Base-by-base conservation (phyloP, 2,329 filamentous ascomycete species). In the Sarocladium brachiariae region DNA sequence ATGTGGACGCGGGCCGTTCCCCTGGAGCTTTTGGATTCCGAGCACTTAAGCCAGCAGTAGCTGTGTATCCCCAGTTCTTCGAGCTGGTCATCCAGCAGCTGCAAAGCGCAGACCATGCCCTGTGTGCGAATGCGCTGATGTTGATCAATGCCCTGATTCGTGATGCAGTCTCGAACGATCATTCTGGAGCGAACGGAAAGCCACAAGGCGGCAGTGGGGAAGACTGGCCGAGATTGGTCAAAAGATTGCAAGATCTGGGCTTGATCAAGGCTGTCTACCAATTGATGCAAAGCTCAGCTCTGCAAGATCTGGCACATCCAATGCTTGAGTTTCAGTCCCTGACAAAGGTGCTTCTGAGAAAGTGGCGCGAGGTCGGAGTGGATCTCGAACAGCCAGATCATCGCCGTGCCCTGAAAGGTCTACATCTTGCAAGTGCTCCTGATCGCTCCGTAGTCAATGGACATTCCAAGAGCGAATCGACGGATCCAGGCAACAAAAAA, bases 161-260 rank as follows among this genome's bases (percentile, higher is more conserved):
- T 49, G 93, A 99, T 65, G 87, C 90, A 4, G 83, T 97, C 49
- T 86, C 87, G 24, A 84, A 80, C 60, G 88, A 92, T 49, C 75
- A 75, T 38, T 79, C 84, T 53, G 53, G 59, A 39, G 52, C 56
- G 7, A 54, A 53, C 13, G 58, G 61, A 50, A 62, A 66, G 19
- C 56, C 56, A 5, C 59, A 62, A 25, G 62, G 61, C 9, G 54
- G 56, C 3, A 58, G 60, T 30, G 61, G 65, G 13, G 83, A 88
- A 54, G 92, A 97, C 60, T 97, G 93, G 91, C 88, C 90, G 46
- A 93, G 88, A 60, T 95, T 97, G 61, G 91, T 99, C 67, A 96
- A 96, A 72, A 79, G 84, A 56, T 69, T 99, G 57, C 93, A 97
- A 66, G 92, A 97, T 68, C 71, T 97, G 25, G 93, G 92, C 1